Evolutionary conservation across 2,329 filamentous ascomycete species (phyloP).

Genomic region (Fulvia fulva): DNA sequence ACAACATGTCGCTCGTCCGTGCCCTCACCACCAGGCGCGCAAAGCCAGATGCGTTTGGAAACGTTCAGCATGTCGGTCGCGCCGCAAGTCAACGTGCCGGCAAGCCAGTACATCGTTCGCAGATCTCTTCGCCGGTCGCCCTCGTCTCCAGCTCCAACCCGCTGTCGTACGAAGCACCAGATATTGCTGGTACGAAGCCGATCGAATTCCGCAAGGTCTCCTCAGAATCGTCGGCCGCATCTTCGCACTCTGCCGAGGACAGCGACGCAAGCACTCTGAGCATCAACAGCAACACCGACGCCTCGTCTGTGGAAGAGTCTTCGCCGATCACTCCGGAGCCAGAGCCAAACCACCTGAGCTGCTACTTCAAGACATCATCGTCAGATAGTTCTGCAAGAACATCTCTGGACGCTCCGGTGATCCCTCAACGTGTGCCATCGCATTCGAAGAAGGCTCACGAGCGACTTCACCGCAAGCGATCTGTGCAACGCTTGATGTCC

Average conservation of each 20-base stretch:
- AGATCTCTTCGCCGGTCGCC: constrained; percentile 85
- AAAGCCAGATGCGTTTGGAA: constrained; percentile 42
- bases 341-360: constrained; percentile 53
- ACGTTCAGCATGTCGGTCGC: constrained; percentile 33
- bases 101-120: constrained; percentile 54
- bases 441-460: constrained; percentile 88
- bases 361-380: constrained; percentile 54
- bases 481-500: constrained; percentile 46
- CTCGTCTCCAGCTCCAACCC: constrained; percentile 94
- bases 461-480: constrained; percentile 65
- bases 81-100: constrained; percentile 46
- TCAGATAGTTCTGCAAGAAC: constrained; percentile 36
- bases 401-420: constrained; percentile 56
- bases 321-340: constrained; percentile 44
- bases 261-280: constrained; percentile 59
- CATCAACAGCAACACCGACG: constrained; percentile 62
- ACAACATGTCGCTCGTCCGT: constrained; percentile 59
- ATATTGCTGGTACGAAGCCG: constrained; percentile 51
- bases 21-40: constrained; percentile 72
- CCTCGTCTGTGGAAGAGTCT: constrained; percentile 47
- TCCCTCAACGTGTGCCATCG: constrained; percentile 75
- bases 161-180: constrained; percentile 89
- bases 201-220: constrained; percentile 27
- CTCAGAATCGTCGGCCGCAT: constrained; percentile 44
- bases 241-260: constrained; percentile 61